A percentile compares a stretch with the other conserved stretches of the same genome.
Conservation (phyloP, 1,139 yeast species). For the Hyphopichia pseudoburtonii region DNA sequence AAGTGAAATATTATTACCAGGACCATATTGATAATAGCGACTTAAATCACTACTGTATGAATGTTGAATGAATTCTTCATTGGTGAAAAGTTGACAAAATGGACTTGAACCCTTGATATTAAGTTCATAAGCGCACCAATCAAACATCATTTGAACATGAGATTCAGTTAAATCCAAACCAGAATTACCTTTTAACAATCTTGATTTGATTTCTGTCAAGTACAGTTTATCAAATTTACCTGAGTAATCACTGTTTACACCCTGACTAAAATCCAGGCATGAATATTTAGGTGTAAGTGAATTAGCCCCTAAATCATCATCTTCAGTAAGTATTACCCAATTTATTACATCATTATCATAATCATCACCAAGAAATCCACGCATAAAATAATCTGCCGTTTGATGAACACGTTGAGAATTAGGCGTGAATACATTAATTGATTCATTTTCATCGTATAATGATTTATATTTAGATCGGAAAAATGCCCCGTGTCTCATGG, state of each 20-base stretch:
- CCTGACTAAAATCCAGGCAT: constrained; percentile 24
- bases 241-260: constrained; percentile 14
- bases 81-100: constrained; percentile 44
- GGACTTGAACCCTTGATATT: constrained; percentile 42
- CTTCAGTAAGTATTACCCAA: constrained; percentile 11
- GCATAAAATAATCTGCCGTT: constrained; percentile 17
- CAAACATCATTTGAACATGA: constrained; percentile 41
- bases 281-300: constrained; percentile 21
- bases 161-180: constrained; percentile 28
- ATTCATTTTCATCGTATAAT: constrained; percentile 9
- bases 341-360: constrained; percentile 8
- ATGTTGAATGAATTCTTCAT: constrained; percentile 38
- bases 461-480: constrained; percentile 15
- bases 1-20: constrained; percentile 40
- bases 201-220: constrained; percentile 29
- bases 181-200: constrained; percentile 38
- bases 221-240: constrained; percentile 19
- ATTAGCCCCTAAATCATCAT: constrained; percentile 13
- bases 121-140: constrained; percentile 50
- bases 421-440: constrained; percentile 17
- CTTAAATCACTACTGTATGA: constrained; percentile 41
- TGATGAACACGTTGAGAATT: constrained; percentile 16
- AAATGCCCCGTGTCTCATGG: constrained; percentile 15
- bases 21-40: constrained; percentile 44
- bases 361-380: constrained; percentile 17